Evolutionary conservation across 225 moss, liverwort and hornwort species (phyloP).

Genomic region (Polytrichum formosum): DNA sequence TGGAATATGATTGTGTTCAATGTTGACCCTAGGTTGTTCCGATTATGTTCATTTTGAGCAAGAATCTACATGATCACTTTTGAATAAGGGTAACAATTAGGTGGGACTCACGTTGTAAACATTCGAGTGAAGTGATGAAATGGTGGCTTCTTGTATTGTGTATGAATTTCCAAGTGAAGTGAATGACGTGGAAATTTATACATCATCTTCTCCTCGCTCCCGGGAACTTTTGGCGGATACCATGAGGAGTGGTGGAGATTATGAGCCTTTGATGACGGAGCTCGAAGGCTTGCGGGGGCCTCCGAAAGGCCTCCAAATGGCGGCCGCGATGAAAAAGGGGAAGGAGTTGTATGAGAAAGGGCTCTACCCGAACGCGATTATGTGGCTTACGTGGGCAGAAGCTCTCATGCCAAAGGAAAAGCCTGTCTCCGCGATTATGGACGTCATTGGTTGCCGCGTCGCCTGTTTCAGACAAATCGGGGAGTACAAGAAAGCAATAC

Average conservation of each 20-base stretch:
- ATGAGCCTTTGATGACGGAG: background rate
- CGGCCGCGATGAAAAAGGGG: background rate
- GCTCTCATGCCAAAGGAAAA: background rate
- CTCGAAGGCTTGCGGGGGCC: background rate
- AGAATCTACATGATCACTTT: no score
- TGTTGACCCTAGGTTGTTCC: no score
- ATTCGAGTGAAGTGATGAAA: no score
- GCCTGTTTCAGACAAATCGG: constrained; percentile 2
- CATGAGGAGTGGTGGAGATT: background rate
- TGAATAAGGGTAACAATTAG: no score
- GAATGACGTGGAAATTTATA: no score
- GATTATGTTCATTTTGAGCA: no score
- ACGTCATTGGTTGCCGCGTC: background rate
- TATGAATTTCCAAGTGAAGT: no score
- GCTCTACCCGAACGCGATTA: constrained; percentile 2
- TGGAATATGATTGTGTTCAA: no score
- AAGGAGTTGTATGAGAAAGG: constrained; percentile 3
- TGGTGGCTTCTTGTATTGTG: no score
- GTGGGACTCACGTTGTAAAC: no score
- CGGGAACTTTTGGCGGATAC: no score
- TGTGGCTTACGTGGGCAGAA: constrained; percentile 6
- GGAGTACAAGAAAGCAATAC: constrained; percentile 6
- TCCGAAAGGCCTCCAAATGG: background rate
- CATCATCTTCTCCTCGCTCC: no score
- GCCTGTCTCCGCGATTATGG: background rate